Base-by-base conservation (phyloP, 176 grass and related monocot species). In the Juncus effusus region DNA sequence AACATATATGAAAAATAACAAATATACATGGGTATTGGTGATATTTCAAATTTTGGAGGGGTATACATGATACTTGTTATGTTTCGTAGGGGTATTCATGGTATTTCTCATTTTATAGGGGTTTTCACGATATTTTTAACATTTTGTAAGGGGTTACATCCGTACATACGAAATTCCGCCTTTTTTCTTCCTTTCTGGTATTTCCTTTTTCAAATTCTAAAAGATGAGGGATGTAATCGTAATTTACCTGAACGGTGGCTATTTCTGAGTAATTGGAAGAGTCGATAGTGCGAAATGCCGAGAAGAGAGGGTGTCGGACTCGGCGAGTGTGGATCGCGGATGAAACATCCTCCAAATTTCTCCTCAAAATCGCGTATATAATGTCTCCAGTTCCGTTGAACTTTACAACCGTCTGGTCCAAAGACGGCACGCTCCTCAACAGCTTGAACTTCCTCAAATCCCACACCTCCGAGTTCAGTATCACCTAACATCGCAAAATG, bases 391-490 rank as follows among this genome's bases (percentile, higher is more conserved):
- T 64, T 13, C 88, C 88, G 6, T 93, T 99, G 60, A 99, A 99
- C 62, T 81, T 93, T 55, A 99, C 89, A 40, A 99, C 94, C 12
- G 94, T 93, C 75, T 99, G 94, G 62, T 99, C 94, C 61, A 99
- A 73, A 12, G 85, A 99, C 10, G 94, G 88, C 15, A 99, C 94
- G 40, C 85, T 93, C 64, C 94, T 89, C 64, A 99, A 69, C 76
- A 99, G 88, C 72, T 87, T 99, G 58, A 90, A 90, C 62, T 99
- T 99, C 63, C 94, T 87, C 69, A 99, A 78, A 77, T 99, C 88
- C 94, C 94, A 99, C 78, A 99, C 94, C 76, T 99, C 94, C 0
- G 88, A 99, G 76, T 99, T 99, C 38, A 99, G 47, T 38, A 99
- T 99, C 37, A 93, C 88, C 94, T 99, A 56, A 51, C 67, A 59